Conservation (phyloP, 495 filamentous ascomycete genomes). For the Talaromyces adpressus region DNA sequence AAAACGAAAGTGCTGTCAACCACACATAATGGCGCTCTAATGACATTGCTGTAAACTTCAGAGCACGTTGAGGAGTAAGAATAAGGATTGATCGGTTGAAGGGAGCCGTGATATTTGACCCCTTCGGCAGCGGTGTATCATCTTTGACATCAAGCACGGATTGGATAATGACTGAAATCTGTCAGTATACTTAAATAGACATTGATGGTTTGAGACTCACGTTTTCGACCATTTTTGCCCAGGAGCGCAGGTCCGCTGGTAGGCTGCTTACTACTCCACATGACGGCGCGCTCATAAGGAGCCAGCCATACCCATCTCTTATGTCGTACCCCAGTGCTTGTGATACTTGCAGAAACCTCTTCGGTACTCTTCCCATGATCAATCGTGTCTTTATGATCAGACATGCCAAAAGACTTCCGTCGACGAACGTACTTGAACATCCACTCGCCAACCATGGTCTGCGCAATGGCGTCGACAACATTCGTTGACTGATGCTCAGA, state of each 20-base stretch:
- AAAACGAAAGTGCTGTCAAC: conserved; percentile 88
- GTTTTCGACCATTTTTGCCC: conserved; percentile 91
- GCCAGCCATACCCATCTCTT: conserved; percentile 99
- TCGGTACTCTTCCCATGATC: conserved; percentile 37
- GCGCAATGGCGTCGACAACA: conserved; percentile 96
- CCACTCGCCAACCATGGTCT: conserved; percentile 99
- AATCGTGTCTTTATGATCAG: conserved; percentile 58
- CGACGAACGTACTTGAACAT: conserved; percentile 98
- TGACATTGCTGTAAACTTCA: conserved; percentile 86
- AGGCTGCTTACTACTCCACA: conserved; percentile 98
- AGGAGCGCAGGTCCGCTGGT: conserved; percentile 78
- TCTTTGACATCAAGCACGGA: conserved; percentile 96
- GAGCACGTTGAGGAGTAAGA: conserved; percentile 82
- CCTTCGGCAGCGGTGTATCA: conserved; percentile 80
- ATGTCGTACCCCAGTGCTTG: conserved; percentile 60
- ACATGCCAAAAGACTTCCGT: conserved; percentile 83
- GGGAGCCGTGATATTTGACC: conserved; percentile 41
- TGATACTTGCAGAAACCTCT: conserved; percentile 48
- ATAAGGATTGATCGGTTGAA: conserved; percentile 96
- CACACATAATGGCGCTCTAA: conserved; percentile 90
- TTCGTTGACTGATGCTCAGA: conserved; percentile 61
- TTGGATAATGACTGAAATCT: conserved; percentile 72
- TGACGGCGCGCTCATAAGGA: conserved; percentile 88
- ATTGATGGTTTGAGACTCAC: conserved; percentile 48
- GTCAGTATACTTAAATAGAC: background rate